A percentile compares a stretch with the other conserved stretches of the same genome.
phyloP scores from a whole-genome alignment of 306 rosid genomes.

The Castanea sativa region DNA sequence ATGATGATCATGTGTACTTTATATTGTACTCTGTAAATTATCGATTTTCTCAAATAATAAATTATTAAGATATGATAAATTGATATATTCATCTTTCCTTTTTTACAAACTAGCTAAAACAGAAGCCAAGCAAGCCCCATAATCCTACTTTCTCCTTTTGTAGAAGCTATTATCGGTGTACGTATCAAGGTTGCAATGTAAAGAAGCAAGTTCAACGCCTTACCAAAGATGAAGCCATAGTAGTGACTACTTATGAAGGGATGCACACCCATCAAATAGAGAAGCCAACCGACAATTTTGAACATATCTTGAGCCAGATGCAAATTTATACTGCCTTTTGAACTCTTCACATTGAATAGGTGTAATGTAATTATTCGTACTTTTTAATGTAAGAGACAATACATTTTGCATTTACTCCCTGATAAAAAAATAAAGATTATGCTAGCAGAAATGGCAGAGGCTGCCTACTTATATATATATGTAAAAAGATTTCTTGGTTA shows the following conservation, averaged over 20 bases:
- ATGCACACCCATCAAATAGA: conserved; percentile 78
- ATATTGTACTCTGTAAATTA: background rate
- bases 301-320: conserved; percentile 85
- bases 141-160: background rate
- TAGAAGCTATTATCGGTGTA: conserved; percentile 92
- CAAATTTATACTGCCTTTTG: conserved; percentile 67
- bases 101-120: too few species aligned
- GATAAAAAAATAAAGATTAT: background rate
- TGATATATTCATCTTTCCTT: too few species aligned
- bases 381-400: background rate
- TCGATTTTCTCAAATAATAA: too few species aligned
- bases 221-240: conserved; percentile 76
- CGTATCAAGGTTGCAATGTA: conserved; percentile 83
- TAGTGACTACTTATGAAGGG: conserved; percentile 90
- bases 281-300: conserved; percentile 79
- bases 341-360: background rate
- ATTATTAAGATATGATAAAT: too few species aligned
- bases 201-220: conserved; percentile 93
- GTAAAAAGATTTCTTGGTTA: background rate
- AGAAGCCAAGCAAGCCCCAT: background rate
- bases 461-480: background rate
- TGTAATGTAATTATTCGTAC: background rate
- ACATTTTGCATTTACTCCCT: background rate
- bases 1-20: background rate
- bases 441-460: background rate